Conservation (phyloP, 2,329 filamentous ascomycete genomes). For the Fusarium xylarioides region DNA sequence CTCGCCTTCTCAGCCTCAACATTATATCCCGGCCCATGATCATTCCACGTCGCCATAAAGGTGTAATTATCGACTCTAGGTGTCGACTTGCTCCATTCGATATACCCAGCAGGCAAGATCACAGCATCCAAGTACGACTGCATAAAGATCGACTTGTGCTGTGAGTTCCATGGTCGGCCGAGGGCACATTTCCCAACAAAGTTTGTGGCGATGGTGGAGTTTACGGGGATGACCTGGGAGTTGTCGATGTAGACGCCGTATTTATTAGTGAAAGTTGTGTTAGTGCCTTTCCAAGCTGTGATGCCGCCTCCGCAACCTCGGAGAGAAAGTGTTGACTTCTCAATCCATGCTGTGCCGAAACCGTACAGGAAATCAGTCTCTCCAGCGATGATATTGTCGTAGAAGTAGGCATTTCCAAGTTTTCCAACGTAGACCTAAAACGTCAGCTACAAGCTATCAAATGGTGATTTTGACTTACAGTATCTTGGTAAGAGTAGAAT, state of each 20-base stretch:
- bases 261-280: constrained; percentile 72
- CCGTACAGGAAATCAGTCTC: constrained; percentile 76
- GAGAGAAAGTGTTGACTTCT: constrained; percentile 62
- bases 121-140: constrained; percentile 63
- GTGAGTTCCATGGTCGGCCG: constrained; percentile 70
- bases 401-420: constrained; percentile 72
- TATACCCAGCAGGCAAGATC: constrained; percentile 64
- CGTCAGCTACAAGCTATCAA: accelerated
- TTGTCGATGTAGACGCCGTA: constrained; percentile 73
- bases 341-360: constrained; percentile 71
- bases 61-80: constrained; percentile 53
- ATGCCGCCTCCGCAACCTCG: constrained; percentile 72
- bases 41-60: constrained; percentile 64
- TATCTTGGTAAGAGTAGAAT: constrained; percentile 75
- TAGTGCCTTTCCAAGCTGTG: constrained; percentile 72
- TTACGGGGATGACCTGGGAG: constrained; percentile 63
- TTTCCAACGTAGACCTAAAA: constrained; percentile 70
- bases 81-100: constrained; percentile 3
- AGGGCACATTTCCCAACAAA: constrained; percentile 61
- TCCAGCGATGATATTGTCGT: constrained; percentile 67
- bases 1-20: constrained; percentile 52
- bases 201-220: constrained; percentile 52
- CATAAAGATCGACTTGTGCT: constrained; percentile 66
- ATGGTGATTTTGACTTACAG: constrained; percentile 49
- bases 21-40: constrained; percentile 64